Evolutionary conservation across 306 rosid genomes (phyloP).

Genomic region (Glycine tomentella): DNA sequence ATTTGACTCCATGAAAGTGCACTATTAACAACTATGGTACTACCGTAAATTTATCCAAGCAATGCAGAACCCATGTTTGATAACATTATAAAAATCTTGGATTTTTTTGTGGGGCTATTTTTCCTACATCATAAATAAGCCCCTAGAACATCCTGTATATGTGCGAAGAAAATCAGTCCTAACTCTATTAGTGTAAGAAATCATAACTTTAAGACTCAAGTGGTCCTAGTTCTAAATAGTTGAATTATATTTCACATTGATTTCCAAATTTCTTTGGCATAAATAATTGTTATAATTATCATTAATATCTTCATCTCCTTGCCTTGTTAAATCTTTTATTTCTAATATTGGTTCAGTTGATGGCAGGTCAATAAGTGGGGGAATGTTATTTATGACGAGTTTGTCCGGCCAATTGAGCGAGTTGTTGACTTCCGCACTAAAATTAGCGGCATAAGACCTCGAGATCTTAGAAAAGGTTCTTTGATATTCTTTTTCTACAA

Average conservation of each 20-base stretch:
- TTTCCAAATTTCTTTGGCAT: slow-evolving; percentile 20
- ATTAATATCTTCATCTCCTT: slow-evolving; percentile 5
- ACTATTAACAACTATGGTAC: slow-evolving; percentile 12
- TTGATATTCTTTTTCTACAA: slow-evolving; percentile 26
- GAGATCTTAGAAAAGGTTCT: slow-evolving; percentile 81
- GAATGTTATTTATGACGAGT: slow-evolving; percentile 82
- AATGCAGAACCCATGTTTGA: not conserved
- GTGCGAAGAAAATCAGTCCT: not conserved
- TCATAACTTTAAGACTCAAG: not conserved
- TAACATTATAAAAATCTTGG: not conserved
- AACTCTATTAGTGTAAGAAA: not conserved
- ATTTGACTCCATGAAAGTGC: slow-evolving; percentile 1
- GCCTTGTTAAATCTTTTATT: slow-evolving; percentile 41
- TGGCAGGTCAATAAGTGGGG: slow-evolving; percentile 96
- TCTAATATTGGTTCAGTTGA: slow-evolving; percentile 47
- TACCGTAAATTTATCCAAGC: not conserved
- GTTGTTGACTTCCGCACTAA: slow-evolving; percentile 89
- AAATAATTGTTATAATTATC: slow-evolving; percentile 21
- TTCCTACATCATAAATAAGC: slow-evolving; percentile 1
- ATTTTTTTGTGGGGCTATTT: not conserved
- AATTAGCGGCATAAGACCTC: slow-evolving; percentile 92
- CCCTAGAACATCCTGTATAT: slow-evolving; percentile 15
- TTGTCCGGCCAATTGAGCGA: slow-evolving; percentile 83
- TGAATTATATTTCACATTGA: not conserved
- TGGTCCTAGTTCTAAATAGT: slow-evolving; percentile 13